These are phyloP conservation scores for Lactifluus piperatus DNA, from an alignment of 768 basidiomycete species.

Conservation along the genomic window DNA sequence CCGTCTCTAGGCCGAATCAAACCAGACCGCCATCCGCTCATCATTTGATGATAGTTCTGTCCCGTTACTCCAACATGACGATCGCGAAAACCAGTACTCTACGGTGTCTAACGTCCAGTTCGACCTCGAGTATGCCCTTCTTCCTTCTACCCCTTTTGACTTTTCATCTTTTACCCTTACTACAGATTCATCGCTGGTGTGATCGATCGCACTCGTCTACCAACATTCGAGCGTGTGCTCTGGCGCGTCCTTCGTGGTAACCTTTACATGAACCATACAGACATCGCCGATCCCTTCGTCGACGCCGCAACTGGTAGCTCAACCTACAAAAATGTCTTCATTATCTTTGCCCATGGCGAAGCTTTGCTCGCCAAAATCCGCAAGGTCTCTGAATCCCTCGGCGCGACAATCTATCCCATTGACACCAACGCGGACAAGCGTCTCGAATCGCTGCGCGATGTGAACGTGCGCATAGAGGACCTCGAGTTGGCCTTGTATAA, in stretches of 20 bases:
- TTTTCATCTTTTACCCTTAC: neutral
- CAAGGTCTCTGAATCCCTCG: constrained; percentile 98
- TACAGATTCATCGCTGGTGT: constrained; percentile 90
- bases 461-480: constrained; percentile 84
- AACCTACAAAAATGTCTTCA: constrained; percentile 96
- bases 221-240: constrained; percentile 92
- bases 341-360: constrained; percentile 97
- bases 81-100: constrained; percentile 57
- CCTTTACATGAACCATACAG: constrained; percentile 97
- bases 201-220: constrained; percentile 83
- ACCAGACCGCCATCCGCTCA: constrained; percentile 69
- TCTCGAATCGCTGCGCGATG: constrained; percentile 80
- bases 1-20: constrained; percentile 58
- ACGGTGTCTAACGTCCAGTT: constrained; percentile 48
- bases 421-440: constrained; percentile 93
- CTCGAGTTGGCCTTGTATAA: constrained; percentile 83
- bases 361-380: constrained; percentile 92
- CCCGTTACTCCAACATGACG: constrained; percentile 87
- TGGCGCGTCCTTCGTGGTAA: constrained; percentile 98
- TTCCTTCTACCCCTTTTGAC: neutral
- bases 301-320: constrained; percentile 77
- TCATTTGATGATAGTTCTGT: constrained; percentile 91
- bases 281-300: constrained; percentile 87
- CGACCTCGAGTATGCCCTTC: constrained; percentile 70
- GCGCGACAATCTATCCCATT: constrained; percentile 93